These are phyloP conservation scores for Chrysosporium queenslandicum DNA, from an alignment of 2,329 filamentous ascomycete genomes.

Conservation along the genomic window DNA sequence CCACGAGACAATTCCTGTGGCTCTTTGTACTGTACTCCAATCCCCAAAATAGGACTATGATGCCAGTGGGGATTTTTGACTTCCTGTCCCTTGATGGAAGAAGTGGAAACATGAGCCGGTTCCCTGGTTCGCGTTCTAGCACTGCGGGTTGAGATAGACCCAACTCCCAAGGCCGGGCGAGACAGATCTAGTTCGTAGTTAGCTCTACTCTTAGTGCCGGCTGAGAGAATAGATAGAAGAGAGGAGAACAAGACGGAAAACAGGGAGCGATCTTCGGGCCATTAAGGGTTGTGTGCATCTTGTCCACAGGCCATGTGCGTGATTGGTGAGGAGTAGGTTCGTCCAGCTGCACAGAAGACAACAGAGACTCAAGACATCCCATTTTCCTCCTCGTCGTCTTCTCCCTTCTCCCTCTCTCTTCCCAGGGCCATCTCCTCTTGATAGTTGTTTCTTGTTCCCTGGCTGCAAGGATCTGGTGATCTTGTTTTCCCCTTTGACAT, in stretches of 20 bases:
- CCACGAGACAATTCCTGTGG: neutral
- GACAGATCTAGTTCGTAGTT: neutral
- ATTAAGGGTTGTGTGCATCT: neutral
- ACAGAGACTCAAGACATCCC: too few species aligned
- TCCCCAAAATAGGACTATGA: too few species aligned
- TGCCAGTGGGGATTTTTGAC: neutral
- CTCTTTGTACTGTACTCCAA: too few species aligned
- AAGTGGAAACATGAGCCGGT: conserved; percentile 9
- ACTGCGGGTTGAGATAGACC: conserved; percentile 4
- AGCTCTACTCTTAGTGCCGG: neutral
- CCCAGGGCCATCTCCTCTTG: neutral
- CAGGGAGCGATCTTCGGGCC: conserved; percentile 4
- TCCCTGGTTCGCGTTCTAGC: conserved; percentile 11
- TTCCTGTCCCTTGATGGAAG: neutral
- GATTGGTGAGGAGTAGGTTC: conserved; percentile 2
- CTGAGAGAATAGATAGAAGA: neutral
- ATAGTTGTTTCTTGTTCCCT: too few species aligned
- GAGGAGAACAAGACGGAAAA: neutral
- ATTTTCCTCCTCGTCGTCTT: neutral
- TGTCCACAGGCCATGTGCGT: neutral
- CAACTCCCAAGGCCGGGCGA: neutral
- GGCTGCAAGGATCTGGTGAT: conserved; percentile 2
- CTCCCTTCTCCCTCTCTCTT: neutral
- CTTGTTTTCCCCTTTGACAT: neutral
- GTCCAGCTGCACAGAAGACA: too few species aligned